Conservation (phyloP, 2,329 filamentous ascomycete species). For the Ophiostoma piceae region DNA sequence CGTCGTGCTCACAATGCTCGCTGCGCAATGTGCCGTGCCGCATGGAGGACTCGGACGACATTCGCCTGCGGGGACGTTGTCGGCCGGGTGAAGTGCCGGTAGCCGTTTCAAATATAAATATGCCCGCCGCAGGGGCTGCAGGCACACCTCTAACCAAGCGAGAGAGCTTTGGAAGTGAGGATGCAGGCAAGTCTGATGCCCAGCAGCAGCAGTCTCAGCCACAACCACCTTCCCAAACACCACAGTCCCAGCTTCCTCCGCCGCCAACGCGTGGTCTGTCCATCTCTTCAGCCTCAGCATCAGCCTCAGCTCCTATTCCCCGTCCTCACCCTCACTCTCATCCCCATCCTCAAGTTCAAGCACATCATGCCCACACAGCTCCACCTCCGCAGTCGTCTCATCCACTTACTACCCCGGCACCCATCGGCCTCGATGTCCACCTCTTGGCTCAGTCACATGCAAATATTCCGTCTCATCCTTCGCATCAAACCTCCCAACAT, state of each 20-base stretch:
- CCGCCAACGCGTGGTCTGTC: neutral
- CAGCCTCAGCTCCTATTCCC: neutral
- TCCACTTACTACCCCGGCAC: conserved; percentile 11
- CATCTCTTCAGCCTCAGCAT: neutral
- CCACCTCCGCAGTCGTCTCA: neutral
- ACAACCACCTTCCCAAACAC: neutral
- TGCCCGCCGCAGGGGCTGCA: neutral
- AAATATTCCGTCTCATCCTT: neutral
- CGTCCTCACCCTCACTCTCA: neutral
- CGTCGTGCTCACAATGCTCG: conserved; percentile 29
- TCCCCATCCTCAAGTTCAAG: neutral
- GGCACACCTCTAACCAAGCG: neutral
- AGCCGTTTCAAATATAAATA: neutral
- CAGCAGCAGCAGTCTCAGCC: neutral
- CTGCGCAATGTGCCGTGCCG: conserved; percentile 26
- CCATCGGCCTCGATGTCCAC: neutral
- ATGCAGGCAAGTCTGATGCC: neutral
- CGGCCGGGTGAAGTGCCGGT: conserved; percentile 4
- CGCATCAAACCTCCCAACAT: neutral
- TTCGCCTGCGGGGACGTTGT: conserved; percentile 25
- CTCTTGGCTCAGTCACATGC: neutral
- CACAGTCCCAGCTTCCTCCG: neutral
- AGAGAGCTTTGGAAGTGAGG: neutral
- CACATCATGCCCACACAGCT: conserved; percentile 8
- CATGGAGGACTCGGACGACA: conserved; percentile 28